phyloP scores from a whole-genome alignment of 73 alveolate species.

The Vitrella brassicaformis region DNA sequence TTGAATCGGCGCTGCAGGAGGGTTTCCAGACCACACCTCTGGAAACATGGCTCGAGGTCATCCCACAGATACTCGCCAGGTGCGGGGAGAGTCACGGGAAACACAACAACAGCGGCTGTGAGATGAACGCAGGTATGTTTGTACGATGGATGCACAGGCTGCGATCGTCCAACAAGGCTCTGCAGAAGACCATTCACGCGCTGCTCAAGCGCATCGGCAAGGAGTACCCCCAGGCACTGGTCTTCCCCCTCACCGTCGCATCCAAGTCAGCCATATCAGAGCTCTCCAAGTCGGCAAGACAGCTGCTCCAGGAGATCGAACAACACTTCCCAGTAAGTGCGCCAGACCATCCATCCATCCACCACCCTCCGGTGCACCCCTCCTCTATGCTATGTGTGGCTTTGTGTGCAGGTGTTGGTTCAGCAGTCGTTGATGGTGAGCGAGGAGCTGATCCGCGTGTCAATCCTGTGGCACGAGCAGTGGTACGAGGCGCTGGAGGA shows the following conservation, averaged over 20 bases:
- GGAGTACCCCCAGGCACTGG: conserved; percentile 78
- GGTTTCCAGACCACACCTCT: conserved; percentile 67
- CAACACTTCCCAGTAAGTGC: conserved; percentile 59
- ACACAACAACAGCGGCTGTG: too few species aligned
- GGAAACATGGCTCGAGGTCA: conserved; percentile 86
- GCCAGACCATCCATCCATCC: too few species aligned
- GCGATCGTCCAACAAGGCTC: conserved; percentile 60
- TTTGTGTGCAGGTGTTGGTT: too few species aligned
- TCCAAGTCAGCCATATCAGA: conserved; percentile 21
- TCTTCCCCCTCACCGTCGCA: conserved; percentile 83
- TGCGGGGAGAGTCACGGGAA: too few species aligned
- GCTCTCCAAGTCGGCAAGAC: conserved; percentile 43
- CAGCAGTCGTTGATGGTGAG: conserved; percentile 71
- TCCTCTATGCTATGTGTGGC: too few species aligned
- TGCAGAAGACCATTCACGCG: conserved; percentile 58
- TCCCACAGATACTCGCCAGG: conserved; percentile 91
- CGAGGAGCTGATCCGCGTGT: conserved; percentile 82
- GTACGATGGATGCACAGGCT: too few species aligned
- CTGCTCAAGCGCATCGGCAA: conserved; percentile 68
- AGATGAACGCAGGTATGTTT: too few species aligned
- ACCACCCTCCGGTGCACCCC: too few species aligned
- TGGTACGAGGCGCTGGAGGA: conserved; percentile 93
- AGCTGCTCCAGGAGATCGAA: conserved; percentile 65
- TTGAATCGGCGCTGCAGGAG: conserved; percentile 60
- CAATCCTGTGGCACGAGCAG: conserved; percentile 74